Percentiles rank a stretch among this genome's conserved stretches.
These are phyloP conservation scores for Trametes pubescens DNA, from an alignment of 1,284 basidiomycete genomes.

Conservation along the genomic window DNA sequence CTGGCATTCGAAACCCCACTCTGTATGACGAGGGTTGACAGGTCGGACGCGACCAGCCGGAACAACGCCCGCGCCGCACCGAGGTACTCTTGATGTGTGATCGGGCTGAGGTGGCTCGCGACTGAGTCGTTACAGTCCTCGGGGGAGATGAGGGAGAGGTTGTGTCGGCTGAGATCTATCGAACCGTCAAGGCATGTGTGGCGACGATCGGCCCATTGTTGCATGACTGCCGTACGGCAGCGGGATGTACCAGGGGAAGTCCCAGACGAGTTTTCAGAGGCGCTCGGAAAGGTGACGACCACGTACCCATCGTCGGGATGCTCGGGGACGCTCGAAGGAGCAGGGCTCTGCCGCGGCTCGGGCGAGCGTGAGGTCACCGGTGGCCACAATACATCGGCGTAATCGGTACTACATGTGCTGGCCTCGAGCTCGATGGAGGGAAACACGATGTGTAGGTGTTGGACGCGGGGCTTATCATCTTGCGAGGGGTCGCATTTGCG, in stretches of 20 bases:
- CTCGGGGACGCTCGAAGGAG: not conserved
- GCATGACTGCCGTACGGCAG: no score
- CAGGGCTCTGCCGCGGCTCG: not conserved
- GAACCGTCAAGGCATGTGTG: not conserved
- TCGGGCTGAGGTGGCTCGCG: not conserved
- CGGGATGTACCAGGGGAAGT: not conserved
- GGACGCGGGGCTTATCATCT: not conserved
- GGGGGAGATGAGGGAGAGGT: no score
- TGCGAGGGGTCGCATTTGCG: not conserved
- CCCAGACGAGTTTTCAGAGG: not conserved
- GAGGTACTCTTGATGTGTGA: not conserved
- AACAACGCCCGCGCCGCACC: not conserved
- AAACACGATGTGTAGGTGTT: not conserved
- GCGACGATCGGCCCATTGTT: not conserved
- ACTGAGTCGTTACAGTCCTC: not conserved
- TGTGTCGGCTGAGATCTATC: no score
- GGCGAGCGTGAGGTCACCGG: not conserved
- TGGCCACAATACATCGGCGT: not conserved
- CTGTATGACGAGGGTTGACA: not conserved
- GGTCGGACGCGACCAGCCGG: not conserved
- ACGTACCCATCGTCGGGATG: no score
- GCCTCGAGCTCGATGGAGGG: not conserved
- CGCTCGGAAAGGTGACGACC: not conserved
- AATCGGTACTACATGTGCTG: not conserved
- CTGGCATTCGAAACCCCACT: not conserved